Evolutionary conservation across 1,284 basidiomycete species (phyloP), one percentile per base, ranked within the genome.

Genomic region (Ceratobasidium sp.): DNA sequence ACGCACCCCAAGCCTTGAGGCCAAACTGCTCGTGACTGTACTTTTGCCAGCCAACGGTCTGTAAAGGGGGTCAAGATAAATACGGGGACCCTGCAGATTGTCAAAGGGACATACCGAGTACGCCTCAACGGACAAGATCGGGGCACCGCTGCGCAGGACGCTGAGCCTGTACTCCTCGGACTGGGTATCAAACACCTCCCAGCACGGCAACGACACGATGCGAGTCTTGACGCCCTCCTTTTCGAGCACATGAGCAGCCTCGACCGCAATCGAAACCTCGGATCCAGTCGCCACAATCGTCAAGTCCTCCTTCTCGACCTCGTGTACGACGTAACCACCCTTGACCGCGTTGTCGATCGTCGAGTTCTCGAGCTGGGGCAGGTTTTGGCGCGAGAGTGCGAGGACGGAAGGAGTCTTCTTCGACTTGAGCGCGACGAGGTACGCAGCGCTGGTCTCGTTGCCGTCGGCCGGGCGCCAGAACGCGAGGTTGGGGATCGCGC

Each of bases 391-490:
- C 59, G 94, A 93, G 76, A 96, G 89, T n/a, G 90, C 91, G 76
- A 96, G 86, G 77, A 96, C 87, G 43, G 95, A 96, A 49, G 96
- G 96, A 14, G 93, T 96, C 78, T 86, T 83, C 78, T 83, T 88
- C 77, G 91, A 89, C 77, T 88, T 85, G 80, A 98, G 83, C 66
- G 95, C 92, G 65, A 92, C 88, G 78, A 89, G 84, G 87, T 98
- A 98, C 24, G 95, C 88, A 49, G 93, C 96, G 46, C 93, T 96
- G 46, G 93, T 94, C 86, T 97, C 96, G 82, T 97, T 96, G 58
- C 95, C 95, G 81, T 98, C 95, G 51, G 95, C 95, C 7, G 94
- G 94, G 76, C 93, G 90, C 93, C 93, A 95, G 86, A 95, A 93
- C 76, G 91, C 91, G 74, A 95, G 83, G 86, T 98, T 98, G 79